These are phyloP conservation scores for Fusarium cyanostomum DNA, from an alignment of 2,329 filamentous ascomycete genomes.

Conservation along the genomic window DNA sequence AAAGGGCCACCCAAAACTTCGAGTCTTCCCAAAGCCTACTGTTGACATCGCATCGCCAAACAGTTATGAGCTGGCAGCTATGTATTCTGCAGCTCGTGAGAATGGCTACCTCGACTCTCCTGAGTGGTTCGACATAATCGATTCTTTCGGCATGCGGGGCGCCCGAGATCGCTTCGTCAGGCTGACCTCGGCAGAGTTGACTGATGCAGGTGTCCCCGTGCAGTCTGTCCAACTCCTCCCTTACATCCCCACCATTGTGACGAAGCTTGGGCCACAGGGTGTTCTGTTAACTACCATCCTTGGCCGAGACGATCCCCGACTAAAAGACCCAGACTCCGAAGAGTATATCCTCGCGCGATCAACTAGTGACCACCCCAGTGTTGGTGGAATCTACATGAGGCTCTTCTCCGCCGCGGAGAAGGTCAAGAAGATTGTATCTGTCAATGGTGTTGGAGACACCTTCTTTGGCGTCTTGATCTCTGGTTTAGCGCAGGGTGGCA, in stretches of 20 bases:
- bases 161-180: conserved; percentile 76
- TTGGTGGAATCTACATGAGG: conserved; percentile 85
- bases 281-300: conserved; percentile 81
- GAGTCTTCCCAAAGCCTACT: conserved; percentile 68
- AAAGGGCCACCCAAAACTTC: conserved; percentile 51
- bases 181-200: conserved; percentile 72
- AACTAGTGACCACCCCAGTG: conserved; percentile 58
- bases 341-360: conserved; percentile 77
- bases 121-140: conserved; percentile 82
- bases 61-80: conserved; percentile 78
- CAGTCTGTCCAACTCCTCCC: conserved; percentile 86
- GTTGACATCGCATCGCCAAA: conserved; percentile 86
- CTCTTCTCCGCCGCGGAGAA: conserved; percentile 72
- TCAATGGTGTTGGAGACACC: conserved; percentile 95
- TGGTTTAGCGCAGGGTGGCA: conserved; percentile 71
- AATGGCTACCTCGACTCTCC: conserved; percentile 73
- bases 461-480: conserved; percentile 88
- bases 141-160: conserved; percentile 79
- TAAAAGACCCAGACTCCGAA: conserved; percentile 69
- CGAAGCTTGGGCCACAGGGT: conserved; percentile 81
- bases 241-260: conserved; percentile 84
- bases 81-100: conserved; percentile 76
- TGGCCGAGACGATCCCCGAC: conserved; percentile 69
- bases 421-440: conserved; percentile 80
- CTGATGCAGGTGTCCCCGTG: conserved; percentile 84